A percentile compares a stretch with the other conserved stretches of the same genome.
These are phyloP conservation scores for Candida boidinii DNA, from an alignment of 805 yeast genomes.

Conservation along the genomic window DNA sequence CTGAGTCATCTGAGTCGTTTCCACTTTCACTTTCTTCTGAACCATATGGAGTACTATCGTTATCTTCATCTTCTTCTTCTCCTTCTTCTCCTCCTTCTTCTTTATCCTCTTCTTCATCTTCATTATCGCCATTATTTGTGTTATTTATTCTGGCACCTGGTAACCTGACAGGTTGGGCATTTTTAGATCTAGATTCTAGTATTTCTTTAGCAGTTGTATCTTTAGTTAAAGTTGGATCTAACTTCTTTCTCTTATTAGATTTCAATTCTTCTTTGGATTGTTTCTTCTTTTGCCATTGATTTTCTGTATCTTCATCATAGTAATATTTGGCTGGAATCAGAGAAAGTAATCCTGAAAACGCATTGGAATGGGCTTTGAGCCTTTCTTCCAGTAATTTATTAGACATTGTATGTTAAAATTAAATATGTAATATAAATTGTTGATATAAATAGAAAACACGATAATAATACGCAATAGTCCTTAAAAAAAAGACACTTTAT, in stretches of 20 bases:
- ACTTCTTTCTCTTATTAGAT: constrained; percentile 56
- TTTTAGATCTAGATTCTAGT: constrained; percentile 42
- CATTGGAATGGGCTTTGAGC: constrained; percentile 65
- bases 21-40: constrained; percentile 6
- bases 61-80: constrained; percentile 47
- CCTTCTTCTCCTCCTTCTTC: constrained; percentile 10
- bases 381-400: constrained; percentile 42
- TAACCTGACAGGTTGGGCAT: constrained; percentile 41
- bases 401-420: not conserved
- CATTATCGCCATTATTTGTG: constrained; percentile 19
- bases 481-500: too few relatives aligned
- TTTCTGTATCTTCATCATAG: constrained; percentile 81
- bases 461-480: not conserved
- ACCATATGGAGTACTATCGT: constrained; percentile 7
- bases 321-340: constrained; percentile 91
- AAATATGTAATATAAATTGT: constrained; percentile 17
- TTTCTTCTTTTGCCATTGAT: constrained; percentile 87
- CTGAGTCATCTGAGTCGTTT: constrained; percentile 6
- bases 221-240: constrained; percentile 55
- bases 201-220: constrained; percentile 52
- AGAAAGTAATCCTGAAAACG: constrained; percentile 84
- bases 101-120: constrained; percentile 16
- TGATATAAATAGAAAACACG: not conserved
- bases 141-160: constrained; percentile 16
- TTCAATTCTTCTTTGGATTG: constrained; percentile 56